Evolutionary conservation across 257 asterid species (phyloP).

Genomic region (Solanum dulcamara): DNA sequence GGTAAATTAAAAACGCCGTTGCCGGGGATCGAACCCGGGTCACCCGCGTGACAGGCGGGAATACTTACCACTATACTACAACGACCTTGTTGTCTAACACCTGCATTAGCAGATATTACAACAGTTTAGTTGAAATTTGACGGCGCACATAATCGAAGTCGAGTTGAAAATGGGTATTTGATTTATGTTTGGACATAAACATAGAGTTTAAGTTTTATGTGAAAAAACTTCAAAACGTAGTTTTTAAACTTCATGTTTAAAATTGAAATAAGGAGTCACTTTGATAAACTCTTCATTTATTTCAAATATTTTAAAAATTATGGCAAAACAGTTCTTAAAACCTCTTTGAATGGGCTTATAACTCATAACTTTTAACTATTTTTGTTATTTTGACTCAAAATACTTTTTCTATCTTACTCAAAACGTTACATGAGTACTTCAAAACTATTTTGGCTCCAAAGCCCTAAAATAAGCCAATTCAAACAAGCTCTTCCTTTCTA

Average conservation of each 20-base stretch:
- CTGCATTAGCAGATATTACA: background rate
- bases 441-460: no score
- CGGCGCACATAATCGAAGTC: no score
- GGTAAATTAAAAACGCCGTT: no score
- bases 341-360: no score
- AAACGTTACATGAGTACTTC: no score
- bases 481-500: no score
- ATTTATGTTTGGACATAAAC: background rate
- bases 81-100: constrained; percentile 14
- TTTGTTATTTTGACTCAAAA: no score
- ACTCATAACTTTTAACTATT: no score
- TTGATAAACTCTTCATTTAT: background rate
- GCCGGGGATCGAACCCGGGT: constrained; percentile 99
- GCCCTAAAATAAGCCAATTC: no score
- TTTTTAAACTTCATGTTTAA: background rate
- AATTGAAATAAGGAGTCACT: background rate
- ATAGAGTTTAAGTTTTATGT: background rate
- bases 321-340: background rate
- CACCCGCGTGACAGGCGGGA: constrained; percentile 98
- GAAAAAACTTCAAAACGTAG: background rate
- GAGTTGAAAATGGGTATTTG: no score
- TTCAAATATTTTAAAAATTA: no score
- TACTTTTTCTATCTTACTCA: no score
- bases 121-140: background rate
- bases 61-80: constrained; percentile 99